phyloP scores from a whole-genome alignment of 805 yeast genomes.

The Saturnispora gosingensis region DNA sequence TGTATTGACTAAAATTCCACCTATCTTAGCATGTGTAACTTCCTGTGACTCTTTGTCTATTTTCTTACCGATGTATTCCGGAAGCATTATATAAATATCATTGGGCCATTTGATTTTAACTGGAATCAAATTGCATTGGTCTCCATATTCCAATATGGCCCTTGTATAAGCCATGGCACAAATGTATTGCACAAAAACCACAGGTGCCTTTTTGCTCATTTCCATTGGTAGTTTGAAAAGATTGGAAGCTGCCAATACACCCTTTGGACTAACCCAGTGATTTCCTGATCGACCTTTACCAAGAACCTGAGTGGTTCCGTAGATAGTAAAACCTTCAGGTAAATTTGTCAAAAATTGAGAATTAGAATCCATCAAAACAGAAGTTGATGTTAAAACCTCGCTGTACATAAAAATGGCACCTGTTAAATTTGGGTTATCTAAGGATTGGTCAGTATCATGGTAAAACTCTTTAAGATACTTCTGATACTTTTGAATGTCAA shows the following conservation, averaged over 20 bases:
- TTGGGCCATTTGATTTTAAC: conserved; percentile 93
- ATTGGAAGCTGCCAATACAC: conserved; percentile 77
- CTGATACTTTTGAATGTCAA: conserved; percentile 54
- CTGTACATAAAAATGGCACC: conserved; percentile 69
- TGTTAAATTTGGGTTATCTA: conserved; percentile 26
- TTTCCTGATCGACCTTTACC: conserved; percentile 96
- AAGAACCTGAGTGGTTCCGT: conserved; percentile 76
- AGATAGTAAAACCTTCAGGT: conserved; percentile 62
- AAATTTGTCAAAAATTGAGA: conserved; percentile 43
- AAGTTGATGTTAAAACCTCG: conserved; percentile 87
- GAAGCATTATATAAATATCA: conserved; percentile 71
- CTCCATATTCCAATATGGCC: conserved; percentile 52
- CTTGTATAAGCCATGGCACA: conserved; percentile 76
- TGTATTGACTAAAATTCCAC: conserved; percentile 81
- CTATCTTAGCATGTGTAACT: conserved; percentile 62
- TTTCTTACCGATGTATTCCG: conserved; percentile 39
- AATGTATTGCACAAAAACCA: conserved; percentile 82
- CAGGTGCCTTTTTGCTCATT: conserved; percentile 36
- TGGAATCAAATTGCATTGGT: conserved; percentile 59
- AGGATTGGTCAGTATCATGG: conserved; percentile 15
- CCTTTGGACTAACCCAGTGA: conserved; percentile 90
- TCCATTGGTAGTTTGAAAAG: conserved; percentile 47
- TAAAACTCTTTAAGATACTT: conserved; percentile 30
- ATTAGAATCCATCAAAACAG: conserved; percentile 67
- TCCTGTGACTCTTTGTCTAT: conserved; percentile 30